These are phyloP conservation scores for Aspergillus fijiensis DNA, from an alignment of 2,329 filamentous ascomycete species.

Conservation along the genomic window DNA sequence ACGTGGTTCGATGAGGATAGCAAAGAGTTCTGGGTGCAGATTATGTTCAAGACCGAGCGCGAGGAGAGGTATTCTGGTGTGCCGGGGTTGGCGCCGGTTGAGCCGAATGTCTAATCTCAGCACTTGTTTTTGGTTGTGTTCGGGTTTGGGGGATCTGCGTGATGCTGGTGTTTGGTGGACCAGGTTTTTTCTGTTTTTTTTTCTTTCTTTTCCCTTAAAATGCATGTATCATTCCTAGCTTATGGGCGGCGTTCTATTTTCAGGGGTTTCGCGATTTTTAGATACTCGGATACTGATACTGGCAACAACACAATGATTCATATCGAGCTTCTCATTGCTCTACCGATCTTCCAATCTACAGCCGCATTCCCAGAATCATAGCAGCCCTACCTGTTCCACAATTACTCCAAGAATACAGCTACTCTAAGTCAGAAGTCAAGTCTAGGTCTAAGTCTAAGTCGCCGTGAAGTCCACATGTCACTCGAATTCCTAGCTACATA, in stretches of 20 bases:
- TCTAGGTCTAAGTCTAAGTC: not conserved
- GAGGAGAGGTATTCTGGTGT: constrained; percentile 80
- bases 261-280: not conserved
- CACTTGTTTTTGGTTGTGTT: too few species aligned
- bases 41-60: constrained; percentile 97
- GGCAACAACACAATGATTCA: not conserved
- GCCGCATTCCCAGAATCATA: too few species aligned
- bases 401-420: too few species aligned
- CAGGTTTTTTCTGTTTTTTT: not conserved
- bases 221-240: not conserved
- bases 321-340: not conserved
- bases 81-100: constrained; percentile 59
- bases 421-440: not conserved
- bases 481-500: constrained; percentile 18
- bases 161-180: not conserved
- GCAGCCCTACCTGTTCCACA: too few species aligned
- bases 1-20: constrained; percentile 93
- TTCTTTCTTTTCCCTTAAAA: not conserved
- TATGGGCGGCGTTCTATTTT: not conserved
- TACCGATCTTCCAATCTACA: too few species aligned
- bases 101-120: constrained; percentile 17
- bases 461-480: constrained; percentile 3
- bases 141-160: not conserved
- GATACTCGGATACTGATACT: not conserved
- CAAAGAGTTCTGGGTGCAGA: constrained; percentile 96